These are phyloP conservation scores for Rhizopogon rudus DNA, from an alignment of 768 basidiomycete genomes.

Conservation along the genomic window DNA sequence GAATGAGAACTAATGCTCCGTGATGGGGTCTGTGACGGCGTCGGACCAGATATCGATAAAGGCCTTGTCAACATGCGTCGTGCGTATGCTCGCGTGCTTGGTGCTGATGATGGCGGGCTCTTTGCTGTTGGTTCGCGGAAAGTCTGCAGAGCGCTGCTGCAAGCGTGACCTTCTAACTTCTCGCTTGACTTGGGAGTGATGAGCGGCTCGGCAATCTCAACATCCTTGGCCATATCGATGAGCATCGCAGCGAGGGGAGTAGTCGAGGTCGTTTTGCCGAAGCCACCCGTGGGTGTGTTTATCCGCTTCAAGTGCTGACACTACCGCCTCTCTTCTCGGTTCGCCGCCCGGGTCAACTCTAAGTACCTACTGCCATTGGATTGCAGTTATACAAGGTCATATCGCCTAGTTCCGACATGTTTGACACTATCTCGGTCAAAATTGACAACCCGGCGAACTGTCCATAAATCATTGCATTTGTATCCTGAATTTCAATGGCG, in stretches of 20 bases:
- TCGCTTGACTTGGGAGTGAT: constrained; percentile 24
- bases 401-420: no score
- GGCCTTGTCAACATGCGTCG: constrained; percentile 70
- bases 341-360: no score
- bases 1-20: constrained; percentile 61
- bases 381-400: no score
- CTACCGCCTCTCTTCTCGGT: no score
- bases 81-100: constrained; percentile 30
- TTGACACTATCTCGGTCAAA: no score
- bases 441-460: no score
- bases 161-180: constrained; percentile 23
- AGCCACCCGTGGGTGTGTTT: constrained; percentile 44
- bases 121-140: neutral
- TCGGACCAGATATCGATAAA: constrained; percentile 84
- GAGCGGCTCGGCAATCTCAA: constrained; percentile 47
- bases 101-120: constrained; percentile 26
- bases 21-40: constrained; percentile 65
- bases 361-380: no score
- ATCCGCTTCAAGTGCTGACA: no score
- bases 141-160: constrained; percentile 19
- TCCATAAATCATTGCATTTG: no score
- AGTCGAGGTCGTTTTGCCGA: constrained; percentile 34
- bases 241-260: constrained; percentile 50
- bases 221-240: constrained; percentile 41
- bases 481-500: no score